Percentiles rank a stretch among this genome's conserved stretches.
Conservation (phyloP, 2,329 filamentous ascomycete species). For the Didymella sp. region DNA sequence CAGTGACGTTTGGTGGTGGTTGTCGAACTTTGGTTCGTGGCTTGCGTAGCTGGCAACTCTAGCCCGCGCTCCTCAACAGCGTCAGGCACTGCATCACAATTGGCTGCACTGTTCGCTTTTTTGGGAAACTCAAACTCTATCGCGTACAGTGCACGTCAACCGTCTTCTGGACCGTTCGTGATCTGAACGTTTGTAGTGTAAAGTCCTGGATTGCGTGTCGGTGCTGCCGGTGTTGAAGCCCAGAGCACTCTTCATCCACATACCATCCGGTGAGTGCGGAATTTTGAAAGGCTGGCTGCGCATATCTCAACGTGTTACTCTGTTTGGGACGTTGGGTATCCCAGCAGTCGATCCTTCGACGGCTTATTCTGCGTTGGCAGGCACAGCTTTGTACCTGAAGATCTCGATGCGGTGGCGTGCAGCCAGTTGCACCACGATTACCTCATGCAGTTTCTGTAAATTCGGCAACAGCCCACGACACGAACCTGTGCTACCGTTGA, state of each 20-base stretch:
- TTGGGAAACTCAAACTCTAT: background rate
- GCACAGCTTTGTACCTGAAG: slow-evolving; percentile 17
- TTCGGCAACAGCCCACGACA: background rate
- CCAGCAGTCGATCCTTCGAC: slow-evolving; percentile 1
- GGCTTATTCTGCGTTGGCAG: slow-evolving; percentile 9
- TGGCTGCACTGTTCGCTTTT: slow-evolving; percentile 6
- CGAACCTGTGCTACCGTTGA: slow-evolving; percentile 7
- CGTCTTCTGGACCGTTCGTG: slow-evolving; percentile 7
- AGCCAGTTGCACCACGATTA: slow-evolving; percentile 10
- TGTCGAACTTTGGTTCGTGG: slow-evolving; percentile 5
- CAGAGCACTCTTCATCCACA: too few relatives aligned
- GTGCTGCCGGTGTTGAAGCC: slow-evolving; percentile 5
- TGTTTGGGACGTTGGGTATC: slow-evolving; percentile 4
- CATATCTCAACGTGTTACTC: slow-evolving; percentile 5
- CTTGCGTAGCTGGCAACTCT: slow-evolving; percentile 7
- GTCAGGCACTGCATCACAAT: slow-evolving; percentile 11
- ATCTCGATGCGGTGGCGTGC: slow-evolving; percentile 16
- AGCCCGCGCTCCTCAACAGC: slow-evolving; percentile 13
- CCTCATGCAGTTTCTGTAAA: slow-evolving; percentile 8
- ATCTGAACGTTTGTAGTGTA: slow-evolving; percentile 6
- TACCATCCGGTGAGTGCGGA: slow-evolving; percentile 1
- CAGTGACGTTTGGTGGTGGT: slow-evolving; percentile 3
- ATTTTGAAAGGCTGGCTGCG: slow-evolving; percentile 3
- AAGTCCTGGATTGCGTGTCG: slow-evolving; percentile 4
- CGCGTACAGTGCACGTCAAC: background rate